phyloP scores from a whole-genome alignment of 2,329 filamentous ascomycete species.

The Calycina herbarum region DNA sequence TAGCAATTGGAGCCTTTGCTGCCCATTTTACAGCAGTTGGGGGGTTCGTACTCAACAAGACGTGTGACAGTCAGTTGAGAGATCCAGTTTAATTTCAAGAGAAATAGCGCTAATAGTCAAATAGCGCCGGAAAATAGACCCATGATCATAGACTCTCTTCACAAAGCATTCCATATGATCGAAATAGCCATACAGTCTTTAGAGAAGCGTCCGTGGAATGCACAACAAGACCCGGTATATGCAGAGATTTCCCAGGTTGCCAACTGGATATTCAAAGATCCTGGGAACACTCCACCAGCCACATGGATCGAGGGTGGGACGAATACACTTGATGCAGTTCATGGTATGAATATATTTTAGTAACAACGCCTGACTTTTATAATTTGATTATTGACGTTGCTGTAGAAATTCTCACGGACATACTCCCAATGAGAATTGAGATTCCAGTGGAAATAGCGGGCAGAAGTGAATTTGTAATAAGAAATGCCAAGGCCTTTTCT shows the following conservation, averaged over 20 bases:
- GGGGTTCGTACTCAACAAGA: neutral
- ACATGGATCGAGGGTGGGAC: neutral
- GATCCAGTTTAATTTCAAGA: no score
- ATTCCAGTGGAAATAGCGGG: neutral
- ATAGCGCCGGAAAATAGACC: neutral
- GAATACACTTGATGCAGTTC: neutral
- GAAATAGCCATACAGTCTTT: neutral
- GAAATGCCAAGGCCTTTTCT: no score
- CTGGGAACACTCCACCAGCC: neutral
- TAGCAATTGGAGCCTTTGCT: neutral
- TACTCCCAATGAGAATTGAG: neutral
- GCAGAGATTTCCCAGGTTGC: neutral
- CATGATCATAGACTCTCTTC: neutral
- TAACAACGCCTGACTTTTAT: no score
- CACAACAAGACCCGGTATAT: neutral
- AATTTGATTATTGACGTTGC: no score
- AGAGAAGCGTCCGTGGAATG: neutral
- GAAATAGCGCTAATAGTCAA: neutral
- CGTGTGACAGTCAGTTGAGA: neutral
- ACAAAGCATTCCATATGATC: neutral
- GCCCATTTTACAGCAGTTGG: neutral
- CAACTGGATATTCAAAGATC: neutral
- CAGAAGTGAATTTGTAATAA: neutral
- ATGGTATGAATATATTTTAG: neutral
- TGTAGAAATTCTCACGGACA: neutral